These are phyloP conservation scores for Conticribra weissflogii DNA, from an alignment of 108 stramenopile genomes.

Conservation along the genomic window DNA sequence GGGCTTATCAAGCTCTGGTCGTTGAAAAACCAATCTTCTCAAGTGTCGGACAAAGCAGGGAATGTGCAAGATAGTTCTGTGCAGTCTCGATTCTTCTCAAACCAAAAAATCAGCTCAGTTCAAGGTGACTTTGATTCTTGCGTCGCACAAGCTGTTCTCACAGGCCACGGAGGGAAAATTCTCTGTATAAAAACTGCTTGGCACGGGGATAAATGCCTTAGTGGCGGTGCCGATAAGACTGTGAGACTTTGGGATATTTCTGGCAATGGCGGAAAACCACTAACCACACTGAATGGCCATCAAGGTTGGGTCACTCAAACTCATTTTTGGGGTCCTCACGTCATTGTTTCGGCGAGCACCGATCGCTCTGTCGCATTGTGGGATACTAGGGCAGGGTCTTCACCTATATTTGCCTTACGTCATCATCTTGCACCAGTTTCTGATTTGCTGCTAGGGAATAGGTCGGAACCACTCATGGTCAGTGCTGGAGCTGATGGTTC, in stretches of 20 bases:
- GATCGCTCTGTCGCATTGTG: conserved; percentile 85
- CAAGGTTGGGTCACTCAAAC: conserved; percentile 83
- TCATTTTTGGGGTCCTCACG: conserved; percentile 86
- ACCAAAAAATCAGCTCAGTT: conserved; percentile 38
- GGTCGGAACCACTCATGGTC: conserved; percentile 81
- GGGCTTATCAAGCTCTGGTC: conserved; percentile 89
- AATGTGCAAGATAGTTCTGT: conserved; percentile 12
- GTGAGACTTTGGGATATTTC: conserved; percentile 81
- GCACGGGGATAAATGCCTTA: conserved; percentile 86
- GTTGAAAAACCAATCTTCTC: conserved; percentile 51
- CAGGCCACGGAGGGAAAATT: conserved; percentile 79
- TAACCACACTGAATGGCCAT: conserved; percentile 71
- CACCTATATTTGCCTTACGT: conserved; percentile 76
- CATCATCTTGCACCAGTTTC: conserved; percentile 81
- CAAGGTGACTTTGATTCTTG: conserved; percentile 50
- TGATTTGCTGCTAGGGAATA: conserved; percentile 72
- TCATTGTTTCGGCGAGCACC: conserved; percentile 83
- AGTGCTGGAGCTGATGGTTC: conserved; percentile 83
- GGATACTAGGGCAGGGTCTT: conserved; percentile 75
- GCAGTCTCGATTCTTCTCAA: conserved; percentile 46
- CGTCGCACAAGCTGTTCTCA: conserved; percentile 72
- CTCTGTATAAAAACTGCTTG: conserved; percentile 84
- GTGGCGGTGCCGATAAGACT: conserved; percentile 83
- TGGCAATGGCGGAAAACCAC: conserved; percentile 58
- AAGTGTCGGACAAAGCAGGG: conserved; percentile 13